Conservation (phyloP, 2,329 filamentous ascomycete species). For the Hypoxylon sp. region DNA sequence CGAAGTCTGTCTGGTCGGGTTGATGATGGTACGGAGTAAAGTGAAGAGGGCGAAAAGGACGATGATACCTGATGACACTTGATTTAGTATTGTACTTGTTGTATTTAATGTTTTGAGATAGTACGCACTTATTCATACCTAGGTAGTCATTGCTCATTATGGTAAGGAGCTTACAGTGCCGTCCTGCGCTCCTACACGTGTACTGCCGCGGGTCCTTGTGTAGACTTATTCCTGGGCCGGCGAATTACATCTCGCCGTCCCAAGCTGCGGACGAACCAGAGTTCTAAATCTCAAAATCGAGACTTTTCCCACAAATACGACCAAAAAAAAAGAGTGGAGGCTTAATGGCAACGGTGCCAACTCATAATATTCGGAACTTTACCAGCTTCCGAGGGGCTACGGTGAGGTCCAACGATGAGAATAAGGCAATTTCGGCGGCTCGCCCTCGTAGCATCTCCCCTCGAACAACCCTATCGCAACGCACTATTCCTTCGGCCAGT, state of each 20-base stretch:
- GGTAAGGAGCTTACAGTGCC: not conserved
- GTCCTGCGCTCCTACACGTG: conserved; percentile 9
- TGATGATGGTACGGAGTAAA: not conserved
- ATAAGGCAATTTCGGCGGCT: conserved; percentile 1
- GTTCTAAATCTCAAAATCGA: not conserved
- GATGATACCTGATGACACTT: not conserved
- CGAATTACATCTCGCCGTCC: conserved; percentile 18
- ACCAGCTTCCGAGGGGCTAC: not conserved
- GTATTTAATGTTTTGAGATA: too few species aligned
- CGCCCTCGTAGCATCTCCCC: not conserved
- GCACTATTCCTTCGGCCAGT: not conserved
- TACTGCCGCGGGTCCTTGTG: not conserved
- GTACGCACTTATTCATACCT: too few species aligned
- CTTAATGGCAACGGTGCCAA: not conserved
- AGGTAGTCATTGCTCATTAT: conserved; percentile 8
- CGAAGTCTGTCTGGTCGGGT: not conserved
- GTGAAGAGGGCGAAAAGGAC: not conserved
- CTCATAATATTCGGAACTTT: not conserved
- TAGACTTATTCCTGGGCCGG: conserved; percentile 1
- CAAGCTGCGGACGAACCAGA: conserved; percentile 9
- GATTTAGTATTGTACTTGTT: too few species aligned
- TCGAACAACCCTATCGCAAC: not conserved
- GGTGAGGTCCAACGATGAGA: not conserved
- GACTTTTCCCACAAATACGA: not conserved
- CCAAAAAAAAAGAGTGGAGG: not conserved